These are phyloP conservation scores for Vitis cinerea DNA, from an alignment of 164 flowering plant species.

Conservation along the genomic window DNA sequence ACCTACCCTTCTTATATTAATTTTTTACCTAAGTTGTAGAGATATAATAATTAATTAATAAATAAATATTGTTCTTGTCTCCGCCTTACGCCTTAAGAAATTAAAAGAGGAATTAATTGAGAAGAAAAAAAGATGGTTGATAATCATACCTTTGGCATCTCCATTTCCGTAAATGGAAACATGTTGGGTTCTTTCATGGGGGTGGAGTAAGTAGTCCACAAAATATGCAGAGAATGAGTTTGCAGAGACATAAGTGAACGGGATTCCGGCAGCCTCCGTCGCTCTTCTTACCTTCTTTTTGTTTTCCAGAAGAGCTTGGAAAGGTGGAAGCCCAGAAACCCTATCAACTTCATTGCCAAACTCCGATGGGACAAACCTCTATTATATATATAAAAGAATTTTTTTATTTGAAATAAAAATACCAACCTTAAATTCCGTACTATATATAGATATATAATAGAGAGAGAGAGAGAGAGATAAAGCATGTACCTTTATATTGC, in stretches of 20 bases:
- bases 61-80: too few species aligned
- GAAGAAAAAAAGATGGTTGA: too few species aligned
- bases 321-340: slow-evolving; percentile 27
- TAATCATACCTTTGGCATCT: slow-evolving; percentile 22
- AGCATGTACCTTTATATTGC: slow-evolving; percentile 17
- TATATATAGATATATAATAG: too few species aligned
- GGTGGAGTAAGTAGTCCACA: slow-evolving; percentile 29
- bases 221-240: slow-evolving; percentile 30
- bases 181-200: slow-evolving; percentile 8
- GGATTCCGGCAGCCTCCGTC: slow-evolving; percentile 30
- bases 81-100: too few species aligned
- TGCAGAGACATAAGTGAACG: slow-evolving; percentile 33
- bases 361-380: slow-evolving; percentile 43
- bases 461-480: too few species aligned
- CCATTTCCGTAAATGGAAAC: slow-evolving; percentile 35
- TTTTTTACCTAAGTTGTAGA: too few species aligned
- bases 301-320: slow-evolving; percentile 22
- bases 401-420: too few species aligned
- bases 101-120: too few species aligned
- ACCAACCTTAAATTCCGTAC: too few species aligned
- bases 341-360: slow-evolving; percentile 37
- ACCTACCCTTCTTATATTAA: too few species aligned
- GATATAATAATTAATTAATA: too few species aligned
- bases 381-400: too few species aligned
- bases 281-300: slow-evolving; percentile 35